phyloP scores from a whole-genome alignment of 768 basidiomycete genomes.

The Suillus subaureus region DNA sequence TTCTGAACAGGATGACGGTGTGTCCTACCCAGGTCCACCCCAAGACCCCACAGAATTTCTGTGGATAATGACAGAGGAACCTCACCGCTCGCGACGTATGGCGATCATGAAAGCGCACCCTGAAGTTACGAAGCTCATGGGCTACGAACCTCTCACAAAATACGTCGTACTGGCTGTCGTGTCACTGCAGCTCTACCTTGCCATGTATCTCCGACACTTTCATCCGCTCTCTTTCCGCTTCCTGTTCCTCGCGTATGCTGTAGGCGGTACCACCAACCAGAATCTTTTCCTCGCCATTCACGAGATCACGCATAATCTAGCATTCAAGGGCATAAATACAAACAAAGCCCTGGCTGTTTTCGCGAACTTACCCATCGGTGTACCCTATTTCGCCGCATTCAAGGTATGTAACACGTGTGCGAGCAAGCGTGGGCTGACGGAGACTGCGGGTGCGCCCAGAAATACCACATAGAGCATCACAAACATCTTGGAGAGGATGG shows the following conservation, averaged over 20 bases:
- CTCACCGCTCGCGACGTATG: conserved; percentile 85
- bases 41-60: conserved; percentile 87
- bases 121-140: conserved; percentile 96
- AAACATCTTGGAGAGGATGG: conserved; percentile 95
- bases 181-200: conserved; percentile 65
- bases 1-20: conserved; percentile 41
- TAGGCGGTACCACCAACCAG: conserved; percentile 96
- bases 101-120: conserved; percentile 95
- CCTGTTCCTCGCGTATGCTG: conserved; percentile 73
- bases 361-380: conserved; percentile 90
- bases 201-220: conserved; percentile 66
- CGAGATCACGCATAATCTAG: conserved; percentile 98
- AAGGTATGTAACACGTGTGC: conserved; percentile 54
- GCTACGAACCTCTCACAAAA: conserved; percentile 89
- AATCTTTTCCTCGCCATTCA: conserved; percentile 98
- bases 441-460: conserved; percentile 39
- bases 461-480: conserved; percentile 96
- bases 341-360: conserved; percentile 91
- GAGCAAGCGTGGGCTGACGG: conserved; percentile 11
- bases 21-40: conserved; percentile 51
- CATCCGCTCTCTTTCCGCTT: conserved; percentile 73
- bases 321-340: conserved; percentile 77
- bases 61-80: conserved; percentile 98
- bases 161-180: conserved; percentile 87
- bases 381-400: conserved; percentile 95